Base-by-base conservation (phyloP, 2,329 filamentous ascomycete species). In the Claviceps sp. region DNA sequence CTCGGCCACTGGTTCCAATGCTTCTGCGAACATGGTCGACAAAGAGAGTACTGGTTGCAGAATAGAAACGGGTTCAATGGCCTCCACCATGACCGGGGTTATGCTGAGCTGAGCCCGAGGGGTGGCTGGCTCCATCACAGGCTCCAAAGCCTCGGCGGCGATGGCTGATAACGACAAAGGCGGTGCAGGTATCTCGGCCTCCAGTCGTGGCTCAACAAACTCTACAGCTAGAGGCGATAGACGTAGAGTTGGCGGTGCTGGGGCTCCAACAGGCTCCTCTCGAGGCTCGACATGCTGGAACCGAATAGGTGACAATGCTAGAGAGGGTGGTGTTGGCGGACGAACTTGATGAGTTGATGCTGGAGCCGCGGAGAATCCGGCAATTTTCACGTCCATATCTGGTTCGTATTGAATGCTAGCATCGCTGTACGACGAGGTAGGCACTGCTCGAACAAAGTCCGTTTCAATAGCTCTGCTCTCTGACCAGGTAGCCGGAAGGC, bases 331-430 rank as follows among this genome's bases (percentile, higher is more conserved):
- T 9, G 63, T 58, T 1, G 64, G 60, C 20, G 65, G 51, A 41
- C 68, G 61, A 5, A 60, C 38, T n/a, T 48, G 60, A 1, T 63
- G 60, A 3, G 67, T 60, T n/a, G 71, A 70, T 0, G 67, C 67
- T 1, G 77, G 77, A 4, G 78, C 77, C 13, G 73, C 69, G 2
- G 77, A 76, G 66, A 80, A 79, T 56, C 73, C 71, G 16, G 72
- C 71, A 48, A 81, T 65, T 58, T 74, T 77, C 52, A 73, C 70
- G 18, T 72, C 72, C 61, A 79, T 70, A 24, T 74, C 72, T 14
- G 62, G 61, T 43, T 77, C 74, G 55, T 74, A 68, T 55, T 79
- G 76, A 9, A 73, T 72, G 52, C 73, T 72, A 34, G 71, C 70
- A 58, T 80, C 76, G 59, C 75, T 78, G 57, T 76, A 76, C 2